These are phyloP conservation scores for Aspergillus hortae DNA, from an alignment of 2,329 filamentous ascomycete genomes.

Conservation along the genomic window DNA sequence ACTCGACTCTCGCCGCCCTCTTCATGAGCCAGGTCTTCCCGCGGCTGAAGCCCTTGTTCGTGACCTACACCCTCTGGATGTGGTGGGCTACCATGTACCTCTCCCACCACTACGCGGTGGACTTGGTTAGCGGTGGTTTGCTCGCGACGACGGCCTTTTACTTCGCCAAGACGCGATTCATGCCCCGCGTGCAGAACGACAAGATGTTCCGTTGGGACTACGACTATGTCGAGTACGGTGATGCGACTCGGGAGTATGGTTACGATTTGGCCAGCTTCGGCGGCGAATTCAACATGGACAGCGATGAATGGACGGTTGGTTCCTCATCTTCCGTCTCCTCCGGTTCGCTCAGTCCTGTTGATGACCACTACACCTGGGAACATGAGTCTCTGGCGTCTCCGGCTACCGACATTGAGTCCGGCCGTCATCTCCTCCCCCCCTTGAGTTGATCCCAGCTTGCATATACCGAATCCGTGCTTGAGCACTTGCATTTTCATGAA, in stretches of 20 bases:
- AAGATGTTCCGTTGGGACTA: conserved; percentile 94
- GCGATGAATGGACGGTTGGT: conserved; percentile 86
- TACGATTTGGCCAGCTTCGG: conserved; percentile 57
- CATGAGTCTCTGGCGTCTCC: conserved; percentile 36
- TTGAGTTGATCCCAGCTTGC: conserved; percentile 18
- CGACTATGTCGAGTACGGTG: conserved; percentile 84
- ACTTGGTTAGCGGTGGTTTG: conserved; percentile 81
- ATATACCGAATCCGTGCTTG: conserved; percentile 21
- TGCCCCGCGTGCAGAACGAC: conserved; percentile 77
- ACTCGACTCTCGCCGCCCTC: conserved; percentile 81
- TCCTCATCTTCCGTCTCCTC: conserved; percentile 74
- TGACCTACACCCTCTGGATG: conserved; percentile 84
- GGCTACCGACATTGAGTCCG: conserved; percentile 38
- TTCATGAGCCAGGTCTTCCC: conserved; percentile 95
- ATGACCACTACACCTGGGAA: conserved; percentile 53
- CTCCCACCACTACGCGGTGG: conserved; percentile 93
- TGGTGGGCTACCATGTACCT: conserved; percentile 99
- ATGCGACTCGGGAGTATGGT: conserved; percentile 51
- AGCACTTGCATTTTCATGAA: conserved; percentile 25
- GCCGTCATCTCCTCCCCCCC: conserved; percentile 27
- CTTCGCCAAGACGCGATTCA: conserved; percentile 71
- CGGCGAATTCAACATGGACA: conserved; percentile 59
- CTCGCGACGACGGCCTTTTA: conserved; percentile 77
- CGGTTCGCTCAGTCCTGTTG: conserved; percentile 59
- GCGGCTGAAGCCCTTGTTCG: conserved; percentile 71